Conservation (phyloP, 2,329 filamentous ascomycete species). For the Colletotrichum australisinense region DNA sequence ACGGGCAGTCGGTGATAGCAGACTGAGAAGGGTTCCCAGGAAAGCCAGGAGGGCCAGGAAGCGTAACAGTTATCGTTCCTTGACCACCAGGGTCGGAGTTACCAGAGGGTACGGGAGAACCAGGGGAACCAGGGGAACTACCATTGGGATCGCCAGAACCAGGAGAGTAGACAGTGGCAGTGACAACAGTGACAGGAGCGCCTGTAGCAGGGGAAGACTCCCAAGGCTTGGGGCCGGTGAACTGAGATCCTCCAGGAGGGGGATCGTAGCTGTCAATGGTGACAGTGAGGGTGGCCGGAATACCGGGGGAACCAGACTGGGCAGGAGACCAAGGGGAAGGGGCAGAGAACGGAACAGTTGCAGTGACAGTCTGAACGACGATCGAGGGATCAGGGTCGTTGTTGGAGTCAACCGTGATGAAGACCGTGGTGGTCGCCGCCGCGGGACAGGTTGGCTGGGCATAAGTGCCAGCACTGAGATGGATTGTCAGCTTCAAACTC, state of each 20-base stretch:
- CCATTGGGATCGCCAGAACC: background rate
- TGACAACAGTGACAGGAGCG: slow-evolving; percentile 32
- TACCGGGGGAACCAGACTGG: slow-evolving; percentile 23
- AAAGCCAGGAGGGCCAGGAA: slow-evolving; percentile 5
- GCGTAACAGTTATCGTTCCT: background rate
- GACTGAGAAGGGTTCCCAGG: slow-evolving; percentile 21
- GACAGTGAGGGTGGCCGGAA: slow-evolving; percentile 34
- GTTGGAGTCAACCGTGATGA: slow-evolving; percentile 57
- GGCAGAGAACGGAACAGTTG: slow-evolving; percentile 24
- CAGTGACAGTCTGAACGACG: slow-evolving; percentile 28
- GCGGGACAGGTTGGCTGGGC: slow-evolving; percentile 47
- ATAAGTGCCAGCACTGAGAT: slow-evolving; percentile 35
- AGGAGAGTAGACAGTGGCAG: slow-evolving; percentile 36
- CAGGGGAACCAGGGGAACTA: background rate
- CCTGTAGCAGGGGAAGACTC: slow-evolving; percentile 19
- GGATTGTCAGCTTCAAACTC: slow-evolving; percentile 23
- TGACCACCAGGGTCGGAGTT: slow-evolving; percentile 2
- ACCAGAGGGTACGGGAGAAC: background rate
- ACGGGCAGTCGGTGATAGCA: background rate
- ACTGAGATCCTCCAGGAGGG: slow-evolving; percentile 37
- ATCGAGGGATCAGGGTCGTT: slow-evolving; percentile 35
- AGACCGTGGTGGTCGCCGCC: slow-evolving; percentile 56
- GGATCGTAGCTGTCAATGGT: slow-evolving; percentile 34
- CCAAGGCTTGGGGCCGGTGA: slow-evolving; percentile 35
- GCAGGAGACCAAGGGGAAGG: slow-evolving; percentile 24